Percentiles rank a stretch among this genome's conserved stretches.
These are phyloP conservation scores for Castanea sativa DNA, from an alignment of 306 rosid species.

Conservation along the genomic window DNA sequence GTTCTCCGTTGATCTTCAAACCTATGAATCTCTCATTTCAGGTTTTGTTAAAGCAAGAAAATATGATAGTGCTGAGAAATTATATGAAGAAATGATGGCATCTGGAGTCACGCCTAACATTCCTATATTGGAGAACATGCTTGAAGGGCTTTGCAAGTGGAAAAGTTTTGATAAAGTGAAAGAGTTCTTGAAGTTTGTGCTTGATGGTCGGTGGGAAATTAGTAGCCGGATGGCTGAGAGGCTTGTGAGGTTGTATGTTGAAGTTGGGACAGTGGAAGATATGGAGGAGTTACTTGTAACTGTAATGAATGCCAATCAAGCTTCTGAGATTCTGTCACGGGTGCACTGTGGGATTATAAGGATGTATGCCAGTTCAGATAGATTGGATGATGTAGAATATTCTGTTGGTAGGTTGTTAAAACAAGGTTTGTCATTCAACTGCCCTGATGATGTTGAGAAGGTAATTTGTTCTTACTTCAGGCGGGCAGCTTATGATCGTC, in stretches of 20 bases:
- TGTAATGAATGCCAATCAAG: conserved; percentile 7
- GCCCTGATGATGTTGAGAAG: conserved; percentile 45
- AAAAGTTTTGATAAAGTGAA: conserved; percentile 31
- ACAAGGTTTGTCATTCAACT: conserved; percentile 42
- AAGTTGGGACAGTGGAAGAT: conserved; percentile 33
- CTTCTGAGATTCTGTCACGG: conserved; percentile 24
- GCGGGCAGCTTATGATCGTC: conserved; percentile 48
- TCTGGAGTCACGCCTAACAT: conserved; percentile 46
- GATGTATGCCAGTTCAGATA: conserved; percentile 43
- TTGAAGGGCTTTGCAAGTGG: conserved; percentile 52
- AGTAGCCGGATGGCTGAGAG: conserved; percentile 37
- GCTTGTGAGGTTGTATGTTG: conserved; percentile 40
- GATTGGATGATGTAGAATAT: conserved; percentile 53
- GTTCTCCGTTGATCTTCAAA: conserved; percentile 36
- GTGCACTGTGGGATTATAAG: conserved; percentile 47
- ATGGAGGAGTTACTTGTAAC: conserved; percentile 48
- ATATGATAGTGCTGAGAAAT: conserved; percentile 35
- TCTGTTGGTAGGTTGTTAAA: conserved; percentile 63
- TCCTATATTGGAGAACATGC: conserved; percentile 42
- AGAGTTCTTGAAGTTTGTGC: conserved; percentile 38
- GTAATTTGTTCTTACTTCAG: conserved; percentile 60
- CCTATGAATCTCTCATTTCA: conserved; percentile 46
- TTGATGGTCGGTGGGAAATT: conserved; percentile 39
- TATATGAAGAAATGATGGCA: conserved; percentile 44
- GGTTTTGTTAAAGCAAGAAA: conserved; percentile 47